Evolutionary conservation across 1,284 basidiomycete genomes (phyloP), one percentile per base, ranked within the genome.

Genomic region (Exsudoporus floridanus): DNA sequence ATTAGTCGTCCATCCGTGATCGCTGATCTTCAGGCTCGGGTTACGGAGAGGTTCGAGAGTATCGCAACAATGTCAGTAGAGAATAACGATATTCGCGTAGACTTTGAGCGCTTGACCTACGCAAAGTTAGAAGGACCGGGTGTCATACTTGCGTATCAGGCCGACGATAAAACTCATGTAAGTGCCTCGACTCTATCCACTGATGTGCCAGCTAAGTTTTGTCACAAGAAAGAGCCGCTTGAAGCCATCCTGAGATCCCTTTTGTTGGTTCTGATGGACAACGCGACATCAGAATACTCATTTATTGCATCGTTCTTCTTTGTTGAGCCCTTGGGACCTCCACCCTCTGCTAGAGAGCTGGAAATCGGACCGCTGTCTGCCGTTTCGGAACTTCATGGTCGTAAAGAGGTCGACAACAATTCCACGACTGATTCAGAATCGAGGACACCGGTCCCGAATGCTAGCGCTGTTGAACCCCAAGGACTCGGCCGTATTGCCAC

Each of bases 211-310:
- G 14, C 50, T 64, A 34, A 55, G 4, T 36, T 38, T 51, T 7
- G n/a, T 30, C 42, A 35, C 40, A 69, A 97, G 94, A 89, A 84
- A 82, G 86, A 88, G 61, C 83, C 90, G 0, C 69, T 88, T 1
- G 95, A 98, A 71, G 85, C 85, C 0, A 74, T 96, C 13, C 79
- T 94, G 59, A 84, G 94, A 19, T 96, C 94, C 0, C 74, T 93
- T 38, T 72, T 92, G 52, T 76, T 98, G 41, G 94, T 96, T 41
- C 82, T 98, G 52, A 86, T 95, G 80, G 94, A 97, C 74, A 98
- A 98, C 65, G 87, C 90, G 1, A 89, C 89, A 1, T 83, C 92
- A 35, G 94, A 98, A 71, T 95, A 94, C 69, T 80, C 85, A 1
- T 98, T 98, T 63, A 73, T 96, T 40, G 82, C 84, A 5, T 74